Conservation (phyloP, 2,329 filamentous ascomycete genomes). For the Fusarium sp. region DNA sequence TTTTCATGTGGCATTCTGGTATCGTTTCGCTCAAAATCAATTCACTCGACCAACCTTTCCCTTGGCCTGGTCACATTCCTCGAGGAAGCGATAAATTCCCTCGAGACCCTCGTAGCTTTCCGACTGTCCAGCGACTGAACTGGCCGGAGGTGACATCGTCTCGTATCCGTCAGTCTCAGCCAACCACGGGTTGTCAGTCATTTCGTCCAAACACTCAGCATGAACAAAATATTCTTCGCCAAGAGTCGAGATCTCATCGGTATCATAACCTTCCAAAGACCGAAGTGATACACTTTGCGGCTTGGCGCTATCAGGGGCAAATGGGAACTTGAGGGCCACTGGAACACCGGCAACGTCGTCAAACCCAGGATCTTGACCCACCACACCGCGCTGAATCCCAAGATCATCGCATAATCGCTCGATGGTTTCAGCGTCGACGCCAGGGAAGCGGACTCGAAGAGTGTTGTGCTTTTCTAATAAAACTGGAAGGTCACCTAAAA, state of each 20-base stretch:
- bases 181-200: constrained; percentile 62
- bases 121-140: constrained; percentile 58
- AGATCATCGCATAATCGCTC: constrained; percentile 88
- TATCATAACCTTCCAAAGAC: constrained; percentile 57
- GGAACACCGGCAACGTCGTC: constrained; percentile 73
- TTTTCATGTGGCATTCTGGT: constrained; percentile 31
- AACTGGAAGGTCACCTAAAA: constrained; percentile 86
- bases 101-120: constrained; percentile 67
- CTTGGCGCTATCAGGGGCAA: constrained; percentile 70
- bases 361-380: constrained; percentile 83
- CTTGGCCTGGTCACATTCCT: constrained; percentile 65
- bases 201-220: constrained; percentile 58
- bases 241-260: constrained; percentile 54
- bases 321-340: constrained; percentile 86
- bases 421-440: constrained; percentile 85
- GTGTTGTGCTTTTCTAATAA: constrained; percentile 74
- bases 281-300: constrained; percentile 62
- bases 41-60: constrained; percentile 49
- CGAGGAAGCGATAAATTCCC: constrained; percentile 68
- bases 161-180: constrained; percentile 62
- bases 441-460: constrained; percentile 88
- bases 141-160: constrained; percentile 62
- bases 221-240: constrained; percentile 53
- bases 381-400: constrained; percentile 81
- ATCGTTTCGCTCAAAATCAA: constrained; percentile 39